A percentile compares a stretch with the other conserved stretches of the same genome.
phyloP scores from a whole-genome alignment of 305 asterid genomes.

The Fraxinus latifolia region DNA sequence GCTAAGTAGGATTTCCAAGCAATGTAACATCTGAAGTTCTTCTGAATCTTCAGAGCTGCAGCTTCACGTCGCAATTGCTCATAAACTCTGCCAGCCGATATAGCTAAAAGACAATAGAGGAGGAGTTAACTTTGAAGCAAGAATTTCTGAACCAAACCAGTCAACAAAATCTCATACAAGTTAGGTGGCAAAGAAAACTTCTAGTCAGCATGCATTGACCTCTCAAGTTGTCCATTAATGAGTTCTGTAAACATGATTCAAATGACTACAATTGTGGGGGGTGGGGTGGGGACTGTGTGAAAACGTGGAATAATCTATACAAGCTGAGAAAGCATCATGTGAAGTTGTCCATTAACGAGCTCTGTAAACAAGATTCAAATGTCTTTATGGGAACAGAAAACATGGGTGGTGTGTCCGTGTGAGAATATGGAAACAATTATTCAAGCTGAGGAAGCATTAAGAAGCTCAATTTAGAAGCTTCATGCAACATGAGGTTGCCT shows the following conservation, averaged over 20 bases:
- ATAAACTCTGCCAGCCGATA: conserved; percentile 80
- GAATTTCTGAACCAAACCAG: conserved; percentile 20
- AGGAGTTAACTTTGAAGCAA: conserved; percentile 13
- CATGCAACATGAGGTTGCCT: neutral
- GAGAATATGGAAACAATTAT: neutral
- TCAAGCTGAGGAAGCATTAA: neutral
- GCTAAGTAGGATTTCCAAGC: conserved; percentile 58
- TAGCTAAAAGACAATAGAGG: conserved; percentile 39
- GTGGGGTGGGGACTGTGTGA: neutral
- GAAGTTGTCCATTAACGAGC: conserved; percentile 16
- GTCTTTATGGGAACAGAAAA: neutral
- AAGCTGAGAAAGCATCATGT: neutral
- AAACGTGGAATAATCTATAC: neutral
- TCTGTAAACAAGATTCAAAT: neutral
- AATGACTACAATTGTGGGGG: neutral
- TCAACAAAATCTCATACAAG: conserved; percentile 20
- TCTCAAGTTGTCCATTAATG: conserved; percentile 13
- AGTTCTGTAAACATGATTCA: conserved; percentile 7
- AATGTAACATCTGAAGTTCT: conserved; percentile 72
- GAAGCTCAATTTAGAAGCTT: neutral
- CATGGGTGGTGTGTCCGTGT: neutral
- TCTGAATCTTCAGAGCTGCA: conserved; percentile 87
- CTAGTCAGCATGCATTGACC: conserved; percentile 7
- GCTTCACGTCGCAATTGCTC: conserved; percentile 86
- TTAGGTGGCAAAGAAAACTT: conserved; percentile 12